phyloP scores from a whole-genome alignment of 768 basidiomycete genomes.

The Leccinum boreale region DNA sequence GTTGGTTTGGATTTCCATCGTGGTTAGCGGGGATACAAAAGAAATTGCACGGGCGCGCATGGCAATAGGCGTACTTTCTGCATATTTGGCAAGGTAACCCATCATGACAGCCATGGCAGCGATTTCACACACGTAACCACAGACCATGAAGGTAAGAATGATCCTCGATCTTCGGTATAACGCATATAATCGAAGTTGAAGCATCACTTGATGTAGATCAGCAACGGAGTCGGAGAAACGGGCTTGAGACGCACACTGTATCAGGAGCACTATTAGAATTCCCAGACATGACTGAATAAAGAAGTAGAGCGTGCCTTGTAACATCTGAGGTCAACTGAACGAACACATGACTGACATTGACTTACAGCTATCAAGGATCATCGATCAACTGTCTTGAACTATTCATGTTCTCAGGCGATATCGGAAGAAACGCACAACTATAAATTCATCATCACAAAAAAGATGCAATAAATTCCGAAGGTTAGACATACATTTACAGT shows the following conservation, averaged over 20 bases:
- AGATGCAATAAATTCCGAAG: neutral
- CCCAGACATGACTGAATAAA: conserved; percentile 6
- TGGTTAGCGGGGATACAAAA: neutral
- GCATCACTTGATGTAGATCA: conserved; percentile 8
- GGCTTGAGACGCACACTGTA: conserved; percentile 6
- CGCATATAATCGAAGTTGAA: conserved; percentile 15
- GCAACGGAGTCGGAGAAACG: neutral
- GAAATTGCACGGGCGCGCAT: neutral
- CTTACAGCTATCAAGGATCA: conserved; percentile 5
- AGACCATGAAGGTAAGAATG: conserved; percentile 6
- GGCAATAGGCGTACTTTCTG: neutral
- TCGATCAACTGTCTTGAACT: neutral
- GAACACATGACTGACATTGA: neutral
- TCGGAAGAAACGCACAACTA: conserved; percentile 14
- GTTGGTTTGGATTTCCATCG: neutral
- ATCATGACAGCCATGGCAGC: conserved; percentile 4
- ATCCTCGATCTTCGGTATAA: conserved; percentile 6
- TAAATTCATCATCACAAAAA: neutral
- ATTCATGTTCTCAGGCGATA: neutral
- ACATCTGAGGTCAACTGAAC: neutral
- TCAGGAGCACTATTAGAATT: neutral
- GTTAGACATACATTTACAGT: conserved; percentile 7
- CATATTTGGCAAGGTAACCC: conserved; percentile 3
- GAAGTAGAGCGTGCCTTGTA: conserved; percentile 7
- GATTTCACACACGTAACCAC: conserved; percentile 11